A percentile compares a stretch with the other conserved stretches of the same genome.
These are phyloP conservation scores for Hygrophila difformis DNA, from an alignment of 257 asterid species.

Conservation along the genomic window DNA sequence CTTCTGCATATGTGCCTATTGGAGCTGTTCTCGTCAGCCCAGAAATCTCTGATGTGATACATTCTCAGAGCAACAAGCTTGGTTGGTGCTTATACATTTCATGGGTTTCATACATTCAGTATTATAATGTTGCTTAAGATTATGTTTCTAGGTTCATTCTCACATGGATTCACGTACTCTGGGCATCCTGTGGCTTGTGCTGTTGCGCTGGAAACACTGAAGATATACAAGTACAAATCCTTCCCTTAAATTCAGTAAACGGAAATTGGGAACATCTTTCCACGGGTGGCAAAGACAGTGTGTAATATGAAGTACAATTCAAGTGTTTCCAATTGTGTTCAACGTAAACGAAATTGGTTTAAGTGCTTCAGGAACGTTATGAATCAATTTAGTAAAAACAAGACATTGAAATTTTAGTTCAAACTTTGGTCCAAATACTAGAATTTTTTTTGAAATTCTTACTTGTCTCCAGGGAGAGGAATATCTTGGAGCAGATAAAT, in stretches of 20 bases:
- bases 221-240: conserved; percentile 73
- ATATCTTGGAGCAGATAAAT: conserved; percentile 59
- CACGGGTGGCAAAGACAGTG: too few species aligned
- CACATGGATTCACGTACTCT: conserved; percentile 94
- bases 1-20: conserved; percentile 90
- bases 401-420: too few species aligned
- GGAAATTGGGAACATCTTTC: neutral
- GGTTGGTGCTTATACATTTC: conserved; percentile 32
- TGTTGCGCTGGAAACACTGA: conserved; percentile 86
- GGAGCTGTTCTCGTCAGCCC: conserved; percentile 94
- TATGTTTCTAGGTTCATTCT: conserved; percentile 47
- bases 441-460: neutral
- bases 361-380: too few species aligned
- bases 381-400: too few species aligned
- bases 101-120: neutral
- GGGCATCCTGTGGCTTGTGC: conserved; percentile 97
- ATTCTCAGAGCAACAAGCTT: conserved; percentile 83
- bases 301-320: too few species aligned
- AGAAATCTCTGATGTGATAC: conserved; percentile 59
- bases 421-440: too few species aligned
- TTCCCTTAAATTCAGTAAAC: neutral
- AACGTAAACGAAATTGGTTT: too few species aligned
- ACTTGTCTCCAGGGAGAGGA: conserved; percentile 54
- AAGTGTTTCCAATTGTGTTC: too few species aligned
- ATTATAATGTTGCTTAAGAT: too few species aligned